Conservation (phyloP, 495 filamentous ascomycete genomes). For the Darksidea phi region DNA sequence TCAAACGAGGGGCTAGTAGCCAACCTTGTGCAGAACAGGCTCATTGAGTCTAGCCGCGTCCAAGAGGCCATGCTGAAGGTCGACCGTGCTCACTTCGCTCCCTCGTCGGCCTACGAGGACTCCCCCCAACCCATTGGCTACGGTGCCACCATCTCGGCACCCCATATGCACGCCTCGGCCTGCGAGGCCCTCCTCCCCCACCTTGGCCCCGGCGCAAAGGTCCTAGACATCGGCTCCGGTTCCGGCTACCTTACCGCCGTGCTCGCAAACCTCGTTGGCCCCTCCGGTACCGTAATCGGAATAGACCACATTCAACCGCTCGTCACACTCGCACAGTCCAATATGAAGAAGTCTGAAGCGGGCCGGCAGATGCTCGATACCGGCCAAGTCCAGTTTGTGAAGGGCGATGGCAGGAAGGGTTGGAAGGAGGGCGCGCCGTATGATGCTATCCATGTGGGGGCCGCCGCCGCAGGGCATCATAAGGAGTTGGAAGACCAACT, state of each 20-base stretch:
- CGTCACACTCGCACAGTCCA: slow-evolving; percentile 66
- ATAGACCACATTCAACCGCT: slow-evolving; percentile 85
- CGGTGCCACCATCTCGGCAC: slow-evolving; percentile 86
- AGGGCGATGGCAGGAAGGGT: slow-evolving; percentile 79
- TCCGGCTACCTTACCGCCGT: slow-evolving; percentile 92
- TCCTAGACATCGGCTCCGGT: slow-evolving; percentile 88
- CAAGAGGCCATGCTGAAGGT: slow-evolving; percentile 79
- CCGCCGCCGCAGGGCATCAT: slow-evolving; percentile 76
- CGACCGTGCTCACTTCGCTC: slow-evolving; percentile 83
- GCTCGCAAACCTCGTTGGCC: slow-evolving; percentile 73
- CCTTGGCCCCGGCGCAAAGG: slow-evolving; percentile 51
- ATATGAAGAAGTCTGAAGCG: slow-evolving; percentile 70
- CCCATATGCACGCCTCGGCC: slow-evolving; percentile 89
- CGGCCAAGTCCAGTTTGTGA: slow-evolving; percentile 68
- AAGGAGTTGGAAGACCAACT: slow-evolving; percentile 73
- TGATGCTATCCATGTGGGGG: slow-evolving; percentile 96
- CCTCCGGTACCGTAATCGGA: slow-evolving; percentile 66
- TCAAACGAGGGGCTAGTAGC: slow-evolving; percentile 75
- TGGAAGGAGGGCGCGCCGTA: slow-evolving; percentile 58
- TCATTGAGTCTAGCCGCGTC: slow-evolving; percentile 71
- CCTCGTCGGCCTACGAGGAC: slow-evolving; percentile 72
- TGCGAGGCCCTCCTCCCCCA: slow-evolving; percentile 54
- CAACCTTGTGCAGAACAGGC: slow-evolving; percentile 67
- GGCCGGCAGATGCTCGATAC: slow-evolving; percentile 60
- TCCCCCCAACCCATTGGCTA: slow-evolving; percentile 87